Conservation (phyloP, 164 flowering plant species). For the Cinnamomum chago region DNA sequence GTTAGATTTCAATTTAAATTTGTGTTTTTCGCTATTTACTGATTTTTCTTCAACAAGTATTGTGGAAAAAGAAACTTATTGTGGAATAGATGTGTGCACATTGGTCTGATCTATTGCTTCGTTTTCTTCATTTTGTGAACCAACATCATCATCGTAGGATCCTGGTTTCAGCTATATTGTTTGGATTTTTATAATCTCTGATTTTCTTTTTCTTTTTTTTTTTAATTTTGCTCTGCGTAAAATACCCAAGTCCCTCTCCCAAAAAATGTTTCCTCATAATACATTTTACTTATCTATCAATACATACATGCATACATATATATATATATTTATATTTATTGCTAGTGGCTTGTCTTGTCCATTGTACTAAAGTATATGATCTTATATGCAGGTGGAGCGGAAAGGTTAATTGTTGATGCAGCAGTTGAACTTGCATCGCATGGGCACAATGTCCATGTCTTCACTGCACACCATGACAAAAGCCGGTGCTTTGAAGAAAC, state of each 20-base stretch:
- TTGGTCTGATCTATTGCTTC: background rate
- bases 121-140: background rate
- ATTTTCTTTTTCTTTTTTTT: too few relatives aligned
- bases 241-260: background rate
- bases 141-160: too few relatives aligned
- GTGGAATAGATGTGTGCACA: background rate
- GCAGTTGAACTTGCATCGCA: conserved; percentile 75
- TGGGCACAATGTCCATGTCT: conserved; percentile 83
- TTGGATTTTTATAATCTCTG: too few relatives aligned
- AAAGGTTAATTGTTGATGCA: conserved; percentile 89
- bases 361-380: background rate
- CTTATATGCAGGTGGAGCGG: conserved; percentile 79
- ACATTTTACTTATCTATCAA: too few relatives aligned
- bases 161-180: too few relatives aligned
- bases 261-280: too few relatives aligned
- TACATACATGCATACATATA: too few relatives aligned
- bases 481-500: conserved; percentile 96
- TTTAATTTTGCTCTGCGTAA: background rate
- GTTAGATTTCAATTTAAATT: too few relatives aligned
- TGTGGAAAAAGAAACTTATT: background rate
- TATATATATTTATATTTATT: too few relatives aligned
- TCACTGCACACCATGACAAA: conserved; percentile 85
- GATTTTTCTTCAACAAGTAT: background rate
- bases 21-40: too few relatives aligned
- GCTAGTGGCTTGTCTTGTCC: background rate